Conservation (phyloP, 352 stramenopile genomes). For the Phytophthora sansomeana region DNA sequence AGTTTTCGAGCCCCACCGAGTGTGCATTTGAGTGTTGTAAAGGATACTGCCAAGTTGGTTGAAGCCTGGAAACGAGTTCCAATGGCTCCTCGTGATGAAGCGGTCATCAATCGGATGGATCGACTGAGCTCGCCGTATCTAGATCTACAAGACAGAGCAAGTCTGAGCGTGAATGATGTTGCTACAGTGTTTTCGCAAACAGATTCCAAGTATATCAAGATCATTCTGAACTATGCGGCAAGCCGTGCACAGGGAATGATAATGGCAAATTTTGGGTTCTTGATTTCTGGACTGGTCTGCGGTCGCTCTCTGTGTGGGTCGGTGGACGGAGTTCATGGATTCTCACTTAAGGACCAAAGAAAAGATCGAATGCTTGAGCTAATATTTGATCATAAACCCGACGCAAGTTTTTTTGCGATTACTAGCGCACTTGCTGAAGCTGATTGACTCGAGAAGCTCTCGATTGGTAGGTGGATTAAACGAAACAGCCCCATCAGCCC, state of each 20-base stretch:
- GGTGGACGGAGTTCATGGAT: not conserved
- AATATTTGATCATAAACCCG: not conserved
- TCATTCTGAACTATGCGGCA: not conserved
- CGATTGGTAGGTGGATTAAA: not conserved
- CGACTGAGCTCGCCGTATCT: not conserved
- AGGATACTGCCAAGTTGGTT: not conserved
- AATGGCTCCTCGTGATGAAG: not conserved
- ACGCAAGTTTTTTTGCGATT: not conserved
- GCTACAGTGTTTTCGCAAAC: not conserved
- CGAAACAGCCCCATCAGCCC: not conserved
- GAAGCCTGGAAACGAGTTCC: not conserved
- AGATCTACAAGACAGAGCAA: not conserved
- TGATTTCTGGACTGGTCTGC: not conserved
- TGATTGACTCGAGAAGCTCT: not conserved
- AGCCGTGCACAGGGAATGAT: not conserved
- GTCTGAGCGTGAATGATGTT: not conserved
- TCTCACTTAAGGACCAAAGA: not conserved
- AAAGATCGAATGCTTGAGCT: not conserved
- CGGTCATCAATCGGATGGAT: not conserved
- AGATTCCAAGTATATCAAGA: not conserved
- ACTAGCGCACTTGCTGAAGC: not conserved
- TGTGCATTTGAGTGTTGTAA: constrained; percentile 1
- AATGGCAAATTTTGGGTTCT: constrained; percentile 3
- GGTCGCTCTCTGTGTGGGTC: not conserved
- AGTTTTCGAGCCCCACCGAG: not conserved